Base-by-base conservation (phyloP, 1,139 yeast species). In the Meyerozyma smithsonii region DNA sequence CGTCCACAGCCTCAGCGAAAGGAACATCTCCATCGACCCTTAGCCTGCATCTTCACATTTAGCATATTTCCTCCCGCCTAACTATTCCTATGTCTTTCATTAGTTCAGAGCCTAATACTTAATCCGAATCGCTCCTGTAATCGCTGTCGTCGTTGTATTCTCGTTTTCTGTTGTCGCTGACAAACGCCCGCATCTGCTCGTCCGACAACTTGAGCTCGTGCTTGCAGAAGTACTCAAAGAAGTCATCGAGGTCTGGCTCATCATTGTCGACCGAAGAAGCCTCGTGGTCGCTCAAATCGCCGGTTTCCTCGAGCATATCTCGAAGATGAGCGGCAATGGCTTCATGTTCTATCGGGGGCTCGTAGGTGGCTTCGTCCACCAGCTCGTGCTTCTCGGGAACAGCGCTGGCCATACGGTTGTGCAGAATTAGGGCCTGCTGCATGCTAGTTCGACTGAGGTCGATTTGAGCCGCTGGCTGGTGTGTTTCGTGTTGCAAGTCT, bases 1-100 rank as follows among this genome's bases (percentile, higher is more conserved):
- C 0, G 73, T 79, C 5, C 73, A 69, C 38, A 75, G 83, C 53
- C 60, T 87, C 43, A 69, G 74, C 43, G 71, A 74, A 45, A 64
- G 86, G 39, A 59, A 66, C 28, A 63, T 67, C 35, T 46, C 54
- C 25, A 50, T 61, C 15, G 28, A 32, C 14, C 8, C 17, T n/a
- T 35, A 26, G 32, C 32, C 24, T 16, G 19, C 16, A 26, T 15
- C 23, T 20, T 17, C 21, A 11, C 36, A 8, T 21, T 12, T n/a
- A 11, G 21, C 11, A 17, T 12, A 23, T 23, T 39, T 37, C 38
- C 36, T 26, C 36, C 16, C 15, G 19, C 14, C 12, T 14, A 24
- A n/a, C n/a, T n/a, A n/a, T n/a, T n/a, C n/a, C n/a, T n/a, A n/a
- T n/a, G n/a, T n/a, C n/a, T n/a, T n/a, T n/a, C n/a, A n/a, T n/a